Conservation (phyloP, 305 asterid species). For the Ilex paraguariensis region DNA sequence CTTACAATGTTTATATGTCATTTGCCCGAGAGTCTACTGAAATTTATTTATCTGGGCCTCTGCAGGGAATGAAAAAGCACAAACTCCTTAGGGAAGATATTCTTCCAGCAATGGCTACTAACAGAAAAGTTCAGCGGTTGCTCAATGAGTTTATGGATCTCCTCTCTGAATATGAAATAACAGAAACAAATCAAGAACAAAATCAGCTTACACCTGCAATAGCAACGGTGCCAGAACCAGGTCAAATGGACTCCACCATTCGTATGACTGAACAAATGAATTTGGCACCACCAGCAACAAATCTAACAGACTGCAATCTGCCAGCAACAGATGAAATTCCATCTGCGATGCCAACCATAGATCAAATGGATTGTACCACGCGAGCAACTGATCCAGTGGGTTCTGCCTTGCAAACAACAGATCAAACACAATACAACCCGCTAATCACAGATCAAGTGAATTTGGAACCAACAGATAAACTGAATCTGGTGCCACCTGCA, state of each 20-base stretch:
- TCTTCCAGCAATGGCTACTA: slow-evolving; percentile 97
- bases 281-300: slow-evolving; percentile 17
- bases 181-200: slow-evolving; percentile 26
- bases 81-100: slow-evolving; percentile 89
- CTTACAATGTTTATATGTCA: not conserved
- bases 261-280: slow-evolving; percentile 20
- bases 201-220: slow-evolving; percentile 18
- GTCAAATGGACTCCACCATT: slow-evolving; percentile 27
- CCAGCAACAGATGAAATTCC: slow-evolving; percentile 31
- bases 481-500: slow-evolving; percentile 16
- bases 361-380: slow-evolving; percentile 15
- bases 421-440: slow-evolving; percentile 20
- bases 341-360: slow-evolving; percentile 10
- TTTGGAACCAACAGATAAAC: slow-evolving; percentile 38
- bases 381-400: not conserved
- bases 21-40: not conserved
- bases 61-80: slow-evolving; percentile 88
- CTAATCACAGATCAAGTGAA: slow-evolving; percentile 37
- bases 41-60: slow-evolving; percentile 2
- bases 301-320: slow-evolving; percentile 16
- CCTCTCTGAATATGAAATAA: slow-evolving; percentile 53
- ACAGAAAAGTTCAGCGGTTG: slow-evolving; percentile 84
- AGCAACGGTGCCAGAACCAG: slow-evolving; percentile 16
- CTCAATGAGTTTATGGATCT: slow-evolving; percentile 87
- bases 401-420: slow-evolving; percentile 16